Base-by-base conservation (phyloP, 2,329 filamentous ascomycete genomes). In the Trichophyton simii region DNA sequence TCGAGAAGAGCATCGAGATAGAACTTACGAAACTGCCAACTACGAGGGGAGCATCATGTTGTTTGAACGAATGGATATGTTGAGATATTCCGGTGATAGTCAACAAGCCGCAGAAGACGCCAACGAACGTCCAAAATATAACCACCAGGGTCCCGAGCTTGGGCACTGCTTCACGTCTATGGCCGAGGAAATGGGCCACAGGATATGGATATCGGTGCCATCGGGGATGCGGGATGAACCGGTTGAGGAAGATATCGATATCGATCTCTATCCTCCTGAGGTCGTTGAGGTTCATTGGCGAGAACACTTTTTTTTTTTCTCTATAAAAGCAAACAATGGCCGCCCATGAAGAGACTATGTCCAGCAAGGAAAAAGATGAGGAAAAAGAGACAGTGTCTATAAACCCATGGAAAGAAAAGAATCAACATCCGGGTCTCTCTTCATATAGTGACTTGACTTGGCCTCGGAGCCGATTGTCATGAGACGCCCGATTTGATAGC, bases 211-310 rank as follows among this genome's bases (percentile, higher is more conserved):
- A 69, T 52, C 77, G 75, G 31, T 80, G 75, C 71, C 89, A 81
- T 66, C 82, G 83, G 46, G 87, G 86, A 13, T 81, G 76, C 7
- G 87, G 87, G 25, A 95, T 70, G 63, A 84, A 78, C 2, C 80
- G 87, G 71, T 92, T 90, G 58, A 95, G 71, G 70, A 86, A 83
- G n/a, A 74, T 75, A 77, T 96, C 91, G 65, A 95, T 82, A 73
- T 94, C 83, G 73, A 95, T 84, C 68, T 86, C 79, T 68, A 61
- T 15, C 36, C 28, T 50, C 48, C 61, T 54, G 22, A 54, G 36
- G 11, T 55, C 48, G 36, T 46, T 41, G 44, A 62, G 44, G 8
- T 22, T 50, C 58, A 59, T 59, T 25, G 55, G 34, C 25, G 13
- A 18, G 13, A 31, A 25, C 11, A 13, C 6, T 13, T 38, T 54